Percentiles rank a stretch among this genome's conserved stretches.
Evolutionary conservation across 352 stramenopile species (phyloP).

Genomic region (Phytopythium chamaehyphon): DNA sequence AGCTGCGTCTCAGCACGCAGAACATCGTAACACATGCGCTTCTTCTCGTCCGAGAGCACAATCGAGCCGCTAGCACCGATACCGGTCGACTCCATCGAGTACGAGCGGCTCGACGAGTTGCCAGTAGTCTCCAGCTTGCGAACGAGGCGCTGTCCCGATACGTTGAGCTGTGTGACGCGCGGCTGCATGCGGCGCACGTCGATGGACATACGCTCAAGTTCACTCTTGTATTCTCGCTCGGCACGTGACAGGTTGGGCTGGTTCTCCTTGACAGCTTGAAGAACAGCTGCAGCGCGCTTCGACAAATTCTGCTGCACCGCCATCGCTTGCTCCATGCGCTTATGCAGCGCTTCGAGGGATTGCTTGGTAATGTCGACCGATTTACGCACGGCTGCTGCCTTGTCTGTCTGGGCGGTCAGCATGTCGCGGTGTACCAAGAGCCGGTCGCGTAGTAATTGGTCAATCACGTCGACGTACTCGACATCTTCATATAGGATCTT

Average conservation of each 20-base stretch:
- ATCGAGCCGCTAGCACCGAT: constrained; percentile 4
- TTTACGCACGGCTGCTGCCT: constrained; percentile 35
- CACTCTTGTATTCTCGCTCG: constrained; percentile 66
- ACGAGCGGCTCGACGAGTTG: not conserved
- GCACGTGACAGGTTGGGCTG: constrained; percentile 69
- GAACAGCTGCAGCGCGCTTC: constrained; percentile 65
- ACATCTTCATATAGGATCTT: constrained; percentile 78
- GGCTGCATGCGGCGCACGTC: constrained; percentile 69
- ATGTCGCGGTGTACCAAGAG: constrained; percentile 58
- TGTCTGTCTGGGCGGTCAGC: constrained; percentile 42
- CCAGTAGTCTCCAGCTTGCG: constrained; percentile 31
- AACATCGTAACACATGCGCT: constrained; percentile 81
- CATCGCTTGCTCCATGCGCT: constrained; percentile 58
- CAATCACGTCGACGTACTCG: constrained; percentile 70
- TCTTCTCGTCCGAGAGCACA: constrained; percentile 62
- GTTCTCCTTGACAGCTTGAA: constrained; percentile 83
- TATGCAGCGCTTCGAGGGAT: constrained; percentile 35
- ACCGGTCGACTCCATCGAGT: constrained; percentile 3
- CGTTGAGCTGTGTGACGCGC: constrained; percentile 62
- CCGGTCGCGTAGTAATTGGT: constrained; percentile 58
- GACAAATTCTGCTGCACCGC: constrained; percentile 69
- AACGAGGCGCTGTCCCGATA: constrained; percentile 55
- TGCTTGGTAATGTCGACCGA: constrained; percentile 23
- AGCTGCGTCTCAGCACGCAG: constrained; percentile 76
- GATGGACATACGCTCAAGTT: constrained; percentile 59